phyloP scores from a whole-genome alignment of 306 rosid species.

The Dryas drummondii region DNA sequence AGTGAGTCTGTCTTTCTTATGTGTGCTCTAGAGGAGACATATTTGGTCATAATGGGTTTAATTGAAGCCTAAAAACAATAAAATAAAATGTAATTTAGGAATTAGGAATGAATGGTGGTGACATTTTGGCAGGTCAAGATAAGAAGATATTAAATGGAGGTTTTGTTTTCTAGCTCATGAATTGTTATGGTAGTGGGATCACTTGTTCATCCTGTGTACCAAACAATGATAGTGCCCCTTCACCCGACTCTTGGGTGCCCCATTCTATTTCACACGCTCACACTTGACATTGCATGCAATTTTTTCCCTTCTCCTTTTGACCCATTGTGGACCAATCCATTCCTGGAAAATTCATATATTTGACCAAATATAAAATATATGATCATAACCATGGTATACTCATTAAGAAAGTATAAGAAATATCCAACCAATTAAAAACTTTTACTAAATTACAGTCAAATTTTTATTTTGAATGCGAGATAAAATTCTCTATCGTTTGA shows the following conservation, averaged over 20 bases:
- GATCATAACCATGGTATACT: too few relatives aligned
- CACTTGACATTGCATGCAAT: not conserved
- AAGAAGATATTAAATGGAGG: not conserved
- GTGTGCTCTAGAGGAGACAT: slow-evolving; percentile 11
- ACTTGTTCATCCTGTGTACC: slow-evolving; percentile 7
- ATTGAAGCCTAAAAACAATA: not conserved
- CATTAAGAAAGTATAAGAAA: too few relatives aligned
- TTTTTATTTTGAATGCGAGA: too few relatives aligned
- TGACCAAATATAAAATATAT: too few relatives aligned
- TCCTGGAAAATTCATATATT: not conserved
- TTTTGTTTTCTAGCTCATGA: slow-evolving; percentile 21
- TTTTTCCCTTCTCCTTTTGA: not conserved
- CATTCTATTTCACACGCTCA: slow-evolving; percentile 8
- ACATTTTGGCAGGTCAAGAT: not conserved
- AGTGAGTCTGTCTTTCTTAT: not conserved
- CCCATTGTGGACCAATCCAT: not conserved
- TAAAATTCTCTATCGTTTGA: too few relatives aligned
- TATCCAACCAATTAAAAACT: too few relatives aligned
- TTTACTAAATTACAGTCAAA: too few relatives aligned
- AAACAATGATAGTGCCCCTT: slow-evolving; percentile 32
- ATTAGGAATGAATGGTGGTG: not conserved
- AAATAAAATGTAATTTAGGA: not conserved
- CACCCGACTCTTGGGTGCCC: slow-evolving; percentile 22
- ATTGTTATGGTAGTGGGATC: slow-evolving; percentile 20
- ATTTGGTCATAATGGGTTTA: not conserved